Evolutionary conservation across 768 basidiomycete species (phyloP).

Genomic region (Austroboletus eburneus): DNA sequence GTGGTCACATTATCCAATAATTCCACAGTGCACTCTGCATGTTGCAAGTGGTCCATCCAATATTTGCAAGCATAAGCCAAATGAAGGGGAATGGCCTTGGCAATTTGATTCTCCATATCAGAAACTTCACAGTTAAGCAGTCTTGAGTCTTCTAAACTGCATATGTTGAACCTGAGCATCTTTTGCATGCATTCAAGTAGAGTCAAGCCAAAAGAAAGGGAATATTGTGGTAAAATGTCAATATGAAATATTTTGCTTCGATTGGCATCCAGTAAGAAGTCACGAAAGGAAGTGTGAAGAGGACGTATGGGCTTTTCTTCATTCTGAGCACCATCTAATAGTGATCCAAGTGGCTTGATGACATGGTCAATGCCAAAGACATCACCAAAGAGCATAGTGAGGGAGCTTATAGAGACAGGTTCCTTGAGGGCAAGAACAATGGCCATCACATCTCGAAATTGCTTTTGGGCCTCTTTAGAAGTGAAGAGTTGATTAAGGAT

Average conservation of each 20-base stretch:
- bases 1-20: slow-evolving; percentile 12
- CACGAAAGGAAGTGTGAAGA: slow-evolving; percentile 35
- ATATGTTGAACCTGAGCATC: slow-evolving; percentile 39
- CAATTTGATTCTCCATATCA: slow-evolving; percentile 14
- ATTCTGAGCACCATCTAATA: slow-evolving; percentile 18
- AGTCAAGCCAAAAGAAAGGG: slow-evolving; percentile 19
- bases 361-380: slow-evolving; percentile 9
- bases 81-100: slow-evolving; percentile 23
- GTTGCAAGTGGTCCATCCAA: slow-evolving; percentile 32
- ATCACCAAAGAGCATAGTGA: slow-evolving; percentile 11
- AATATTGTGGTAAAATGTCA: slow-evolving; percentile 9
- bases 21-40: slow-evolving; percentile 8
- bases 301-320: slow-evolving; percentile 22
- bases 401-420: slow-evolving; percentile 13
- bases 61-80: slow-evolving; percentile 36
- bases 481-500: slow-evolving; percentile 15
- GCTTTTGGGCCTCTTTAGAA: slow-evolving; percentile 1
- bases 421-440: slow-evolving; percentile 16
- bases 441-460: slow-evolving; percentile 21
- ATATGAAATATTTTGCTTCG: slow-evolving; percentile 21
- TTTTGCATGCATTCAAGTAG: slow-evolving; percentile 30
- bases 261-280: slow-evolving; percentile 30
- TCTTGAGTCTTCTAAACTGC: slow-evolving; percentile 33
- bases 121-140: slow-evolving; percentile 25
- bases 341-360: slow-evolving; percentile 18